Conservation (phyloP, 352 stramenopile genomes). For the Globisporangium cystogenes region DNA sequence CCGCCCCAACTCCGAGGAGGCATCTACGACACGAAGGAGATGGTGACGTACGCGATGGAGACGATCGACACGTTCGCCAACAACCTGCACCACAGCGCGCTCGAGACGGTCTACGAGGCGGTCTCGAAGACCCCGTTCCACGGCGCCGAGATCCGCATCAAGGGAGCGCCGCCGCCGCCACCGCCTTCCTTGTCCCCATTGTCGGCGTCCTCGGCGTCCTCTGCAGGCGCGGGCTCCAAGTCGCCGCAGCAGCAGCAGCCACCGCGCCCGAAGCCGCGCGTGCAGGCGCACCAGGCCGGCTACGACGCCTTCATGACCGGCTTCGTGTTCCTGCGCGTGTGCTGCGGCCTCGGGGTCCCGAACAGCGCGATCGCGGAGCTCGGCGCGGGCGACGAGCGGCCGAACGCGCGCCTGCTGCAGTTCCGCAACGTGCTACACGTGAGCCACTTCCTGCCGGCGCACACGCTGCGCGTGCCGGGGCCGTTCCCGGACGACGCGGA, state of each 20-base stretch:
- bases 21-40: conserved; percentile 74
- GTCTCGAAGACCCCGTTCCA: conserved; percentile 66
- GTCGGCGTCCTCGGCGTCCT: background rate
- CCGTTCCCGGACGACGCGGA: conserved; percentile 30
- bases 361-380: conserved; percentile 48
- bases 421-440: conserved; percentile 50
- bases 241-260: conserved; percentile 3
- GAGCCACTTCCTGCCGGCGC: conserved; percentile 55
- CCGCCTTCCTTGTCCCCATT: background rate
- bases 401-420: conserved; percentile 19
- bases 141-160: conserved; percentile 34
- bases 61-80: conserved; percentile 48
- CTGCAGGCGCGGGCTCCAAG: background rate
- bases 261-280: conserved; percentile 15
- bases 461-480: conserved; percentile 34
- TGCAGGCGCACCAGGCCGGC: conserved; percentile 63
- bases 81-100: conserved; percentile 48
- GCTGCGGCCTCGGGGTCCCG: conserved; percentile 42
- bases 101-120: conserved; percentile 61
- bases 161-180: conserved; percentile 11
- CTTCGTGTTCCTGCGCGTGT: conserved; percentile 65
- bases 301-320: conserved; percentile 82
- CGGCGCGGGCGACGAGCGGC: background rate
- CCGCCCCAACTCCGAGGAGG: conserved; percentile 4
- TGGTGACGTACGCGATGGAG: conserved; percentile 64